Base-by-base conservation (phyloP, 306 rosid species). In the Sechiopsis laciniata region DNA sequence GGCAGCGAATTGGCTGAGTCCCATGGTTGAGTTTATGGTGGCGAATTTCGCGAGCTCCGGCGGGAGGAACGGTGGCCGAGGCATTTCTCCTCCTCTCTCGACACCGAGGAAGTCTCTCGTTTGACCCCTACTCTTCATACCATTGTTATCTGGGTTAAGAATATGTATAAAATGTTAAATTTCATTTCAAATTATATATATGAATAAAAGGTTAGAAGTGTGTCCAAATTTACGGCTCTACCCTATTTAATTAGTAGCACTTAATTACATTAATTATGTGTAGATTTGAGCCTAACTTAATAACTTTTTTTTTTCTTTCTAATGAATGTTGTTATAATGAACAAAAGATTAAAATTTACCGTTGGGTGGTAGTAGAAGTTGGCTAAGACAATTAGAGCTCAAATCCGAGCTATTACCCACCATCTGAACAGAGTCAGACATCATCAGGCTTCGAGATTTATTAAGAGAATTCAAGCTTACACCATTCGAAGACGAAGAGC, bases 91-190 rank as follows among this genome's bases (percentile, higher is more conserved):
- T 21, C 84, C 37, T 32, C 37, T 82, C 70, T 83, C 90, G 65
- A 91, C 76, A 3, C 98, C 98, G 9, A 93, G 88, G 71, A 93
- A 93, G 76, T 93, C 98, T 35, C 98, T 84, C 1, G 98, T 93
- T 55, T 82, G 80, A 69, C 80, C 85, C 11, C 21, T 51, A 8
- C 22, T 69, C 51, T 42, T 69, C 74, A 69, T 69, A 14, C 1
- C 22, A 10, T 48, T 69, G n/a, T 73, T 83, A 32, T 86, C 77
- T 63, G 50, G 7, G 8, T 63, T 63, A 63, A 8, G 15, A 63
- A 35, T 63, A 35, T 63, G 69, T 35, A 61, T 26, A 60, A 60
- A 58, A 10, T 37, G 2, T 37, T 37, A 15, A 53, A 53, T 53
- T 53, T 12, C 12, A 17, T 52, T 5, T 1, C 16, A 52, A 4